Conservation (phyloP, 2,329 filamentous ascomycete genomes). For the Biscogniauxia marginata region DNA sequence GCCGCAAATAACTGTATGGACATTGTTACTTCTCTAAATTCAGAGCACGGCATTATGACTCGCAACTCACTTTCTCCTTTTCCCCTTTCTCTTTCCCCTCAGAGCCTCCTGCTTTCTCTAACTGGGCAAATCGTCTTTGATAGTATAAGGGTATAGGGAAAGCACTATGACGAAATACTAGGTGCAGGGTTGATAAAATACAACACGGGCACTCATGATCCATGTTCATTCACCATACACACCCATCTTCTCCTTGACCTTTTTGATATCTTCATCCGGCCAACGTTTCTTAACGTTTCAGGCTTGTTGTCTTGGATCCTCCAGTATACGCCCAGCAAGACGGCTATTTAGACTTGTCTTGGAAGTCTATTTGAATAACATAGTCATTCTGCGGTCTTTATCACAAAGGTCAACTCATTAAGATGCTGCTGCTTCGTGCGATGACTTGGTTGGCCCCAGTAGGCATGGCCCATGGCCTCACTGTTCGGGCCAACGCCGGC, state of each 20-base stretch:
- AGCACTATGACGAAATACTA: too few relatives aligned
- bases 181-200: too few relatives aligned
- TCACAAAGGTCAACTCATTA: background rate
- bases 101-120: too few relatives aligned
- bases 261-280: background rate
- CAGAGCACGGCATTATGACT: too few relatives aligned
- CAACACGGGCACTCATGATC: too few relatives aligned
- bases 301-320: background rate
- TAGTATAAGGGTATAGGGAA: too few relatives aligned
- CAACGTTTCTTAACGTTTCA: background rate
- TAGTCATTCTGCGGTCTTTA: background rate
- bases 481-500: slow-evolving; percentile 41
- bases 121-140: too few relatives aligned
- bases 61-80: too few relatives aligned
- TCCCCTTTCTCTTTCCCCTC: too few relatives aligned
- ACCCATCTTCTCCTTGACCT: background rate
- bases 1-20: too few relatives aligned
- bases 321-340: background rate
- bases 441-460: slow-evolving; percentile 19
- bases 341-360: background rate
- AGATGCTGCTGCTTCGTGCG: background rate
- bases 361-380: background rate
- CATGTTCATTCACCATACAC: too few relatives aligned
- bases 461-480: slow-evolving; percentile 30
- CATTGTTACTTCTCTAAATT: too few relatives aligned